These are phyloP conservation scores for Boletellus deceptivus DNA, from an alignment of 1,284 basidiomycete genomes.

Conservation along the genomic window DNA sequence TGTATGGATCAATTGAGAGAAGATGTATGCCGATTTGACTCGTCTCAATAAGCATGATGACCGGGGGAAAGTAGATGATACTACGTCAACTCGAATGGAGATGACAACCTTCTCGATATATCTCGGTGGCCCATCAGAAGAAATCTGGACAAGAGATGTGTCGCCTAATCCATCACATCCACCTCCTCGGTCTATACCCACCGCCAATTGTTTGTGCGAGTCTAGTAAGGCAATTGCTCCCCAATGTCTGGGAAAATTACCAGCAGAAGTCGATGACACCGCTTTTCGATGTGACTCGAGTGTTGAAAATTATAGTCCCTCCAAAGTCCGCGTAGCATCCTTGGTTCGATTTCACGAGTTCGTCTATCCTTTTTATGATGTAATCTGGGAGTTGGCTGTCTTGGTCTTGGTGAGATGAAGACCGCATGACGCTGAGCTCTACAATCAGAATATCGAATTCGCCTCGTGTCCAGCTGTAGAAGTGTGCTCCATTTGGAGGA, in stretches of 20 bases:
- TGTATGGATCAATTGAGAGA: not conserved
- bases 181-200: constrained; percentile 30
- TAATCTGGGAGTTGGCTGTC: constrained; percentile 12
- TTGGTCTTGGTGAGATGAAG: constrained; percentile 18
- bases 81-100: constrained; percentile 7
- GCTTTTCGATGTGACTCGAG: constrained; percentile 9
- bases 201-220: constrained; percentile 5
- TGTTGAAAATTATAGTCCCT: constrained; percentile 12
- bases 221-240: constrained; percentile 18
- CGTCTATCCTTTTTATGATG: constrained; percentile 12
- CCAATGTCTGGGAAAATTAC: constrained; percentile 10
- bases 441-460: constrained; percentile 5
- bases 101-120: constrained; percentile 13
- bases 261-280: constrained; percentile 1
- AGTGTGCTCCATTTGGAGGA: constrained; percentile 3
- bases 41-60: constrained; percentile 5
- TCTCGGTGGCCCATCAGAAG: constrained; percentile 8
- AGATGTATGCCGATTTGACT: not conserved
- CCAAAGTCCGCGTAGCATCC: constrained; percentile 22
- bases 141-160: constrained; percentile 7
- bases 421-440: constrained; percentile 10
- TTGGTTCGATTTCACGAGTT: constrained; percentile 4
- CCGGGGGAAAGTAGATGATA: constrained; percentile 5
- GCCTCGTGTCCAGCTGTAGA: constrained; percentile 24
- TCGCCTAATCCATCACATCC: constrained; percentile 10